Percentiles rank a stretch among this genome's conserved stretches.
phyloP scores from a whole-genome alignment of 306 rosid species.

The Senna siamea region DNA sequence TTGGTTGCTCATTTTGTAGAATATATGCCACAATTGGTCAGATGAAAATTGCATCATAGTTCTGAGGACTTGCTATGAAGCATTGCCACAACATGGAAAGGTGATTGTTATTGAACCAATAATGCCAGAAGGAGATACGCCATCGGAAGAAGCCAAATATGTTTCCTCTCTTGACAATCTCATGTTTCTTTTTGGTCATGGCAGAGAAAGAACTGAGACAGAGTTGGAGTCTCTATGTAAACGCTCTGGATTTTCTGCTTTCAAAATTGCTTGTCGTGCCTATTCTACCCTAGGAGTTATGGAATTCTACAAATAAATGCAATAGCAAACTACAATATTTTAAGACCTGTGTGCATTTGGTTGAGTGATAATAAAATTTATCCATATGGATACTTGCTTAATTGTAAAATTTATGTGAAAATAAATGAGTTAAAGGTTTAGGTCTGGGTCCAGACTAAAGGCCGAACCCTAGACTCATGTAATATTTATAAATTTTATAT shows the following conservation, averaged over 20 bases:
- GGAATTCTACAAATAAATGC: not conserved
- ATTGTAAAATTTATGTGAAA: too few species aligned
- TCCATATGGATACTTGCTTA: too few species aligned
- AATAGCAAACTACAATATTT: too few species aligned
- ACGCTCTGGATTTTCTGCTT: not conserved
- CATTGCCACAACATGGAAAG: not conserved
- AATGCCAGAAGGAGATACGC: not conserved
- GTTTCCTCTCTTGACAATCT: not conserved
- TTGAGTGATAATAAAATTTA: too few species aligned
- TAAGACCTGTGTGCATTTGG: too few species aligned
- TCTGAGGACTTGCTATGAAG: conserved; percentile 26
- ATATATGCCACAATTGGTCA: conserved; percentile 18
- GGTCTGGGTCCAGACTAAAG: too few species aligned
- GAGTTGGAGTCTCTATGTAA: not conserved
- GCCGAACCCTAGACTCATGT: too few species aligned
- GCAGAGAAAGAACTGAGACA: not conserved
- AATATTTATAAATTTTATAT: too few species aligned
- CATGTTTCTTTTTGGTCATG: not conserved
- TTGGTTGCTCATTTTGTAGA: not conserved
- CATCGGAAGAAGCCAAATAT: not conserved
- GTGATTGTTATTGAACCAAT: not conserved
- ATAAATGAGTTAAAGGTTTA: too few species aligned
- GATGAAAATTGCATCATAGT: conserved; percentile 23
- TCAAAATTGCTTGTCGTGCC: not conserved
- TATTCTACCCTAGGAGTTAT: not conserved